Percentiles rank a stretch among this genome's conserved stretches.
Evolutionary conservation across 176 grass and related monocot species (phyloP).

Genomic region (Alopecurus myosuroides): DNA sequence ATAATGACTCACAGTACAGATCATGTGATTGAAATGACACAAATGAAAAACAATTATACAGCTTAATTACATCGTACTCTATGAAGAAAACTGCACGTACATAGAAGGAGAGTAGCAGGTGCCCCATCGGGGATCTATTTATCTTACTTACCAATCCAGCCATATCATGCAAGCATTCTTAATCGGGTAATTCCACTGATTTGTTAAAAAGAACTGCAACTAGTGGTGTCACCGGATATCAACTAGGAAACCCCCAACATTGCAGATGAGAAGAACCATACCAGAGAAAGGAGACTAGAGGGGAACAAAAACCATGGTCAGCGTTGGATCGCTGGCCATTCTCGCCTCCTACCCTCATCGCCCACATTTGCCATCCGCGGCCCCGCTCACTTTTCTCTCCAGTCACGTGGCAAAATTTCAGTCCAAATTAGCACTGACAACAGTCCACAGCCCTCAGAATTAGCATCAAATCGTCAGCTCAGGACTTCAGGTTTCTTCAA

Average conservation of each 20-base stretch:
- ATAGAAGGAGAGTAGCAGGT: constrained; percentile 77
- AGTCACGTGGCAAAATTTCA: too few relatives aligned
- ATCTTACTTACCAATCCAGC: constrained; percentile 98
- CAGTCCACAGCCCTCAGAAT: too few relatives aligned
- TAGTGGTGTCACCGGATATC: background rate
- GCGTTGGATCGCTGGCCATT: too few relatives aligned
- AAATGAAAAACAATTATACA: background rate
- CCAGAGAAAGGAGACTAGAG: too few relatives aligned
- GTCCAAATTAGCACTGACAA: too few relatives aligned
- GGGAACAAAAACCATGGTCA: too few relatives aligned
- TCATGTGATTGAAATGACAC: background rate
- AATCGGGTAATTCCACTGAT: background rate
- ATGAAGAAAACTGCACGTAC: constrained; percentile 44
- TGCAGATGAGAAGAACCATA: too few relatives aligned
- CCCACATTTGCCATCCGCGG: too few relatives aligned
- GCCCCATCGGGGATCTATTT: constrained; percentile 83
- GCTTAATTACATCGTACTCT: constrained; percentile 9
- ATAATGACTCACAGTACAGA: background rate
- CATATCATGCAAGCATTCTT: constrained; percentile 76
- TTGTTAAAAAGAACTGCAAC: background rate
- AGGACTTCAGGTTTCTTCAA: too few relatives aligned
- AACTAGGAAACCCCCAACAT: background rate
- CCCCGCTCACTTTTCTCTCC: too few relatives aligned
- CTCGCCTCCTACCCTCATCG: too few relatives aligned
- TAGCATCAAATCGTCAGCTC: too few relatives aligned